Conservation (phyloP, 208 protist species). For the Spongospora subterranea region DNA sequence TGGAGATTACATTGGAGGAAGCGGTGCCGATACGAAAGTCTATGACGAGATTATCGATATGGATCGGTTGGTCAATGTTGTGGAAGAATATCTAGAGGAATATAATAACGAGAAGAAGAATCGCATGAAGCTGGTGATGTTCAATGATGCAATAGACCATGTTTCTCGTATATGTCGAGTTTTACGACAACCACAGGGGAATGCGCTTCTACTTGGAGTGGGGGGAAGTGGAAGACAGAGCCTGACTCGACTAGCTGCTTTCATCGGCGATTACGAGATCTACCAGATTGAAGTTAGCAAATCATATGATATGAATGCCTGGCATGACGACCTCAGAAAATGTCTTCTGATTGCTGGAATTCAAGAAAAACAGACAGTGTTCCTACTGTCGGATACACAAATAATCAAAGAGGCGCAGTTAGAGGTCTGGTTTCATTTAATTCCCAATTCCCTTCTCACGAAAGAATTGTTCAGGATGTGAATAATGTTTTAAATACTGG, state of each 20-base stretch:
- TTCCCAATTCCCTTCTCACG: background rate
- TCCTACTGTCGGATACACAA: slow-evolving; percentile 96
- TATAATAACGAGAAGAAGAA: slow-evolving; percentile 86
- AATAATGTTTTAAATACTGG: slow-evolving; percentile 97
- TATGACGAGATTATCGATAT: slow-evolving; percentile 89
- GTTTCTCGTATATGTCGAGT: slow-evolving; percentile 91
- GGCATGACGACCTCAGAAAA: slow-evolving; percentile 93
- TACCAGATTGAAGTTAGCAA: slow-evolving; percentile 94
- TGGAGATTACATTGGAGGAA: slow-evolving; percentile 86
- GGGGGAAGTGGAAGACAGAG: slow-evolving; percentile 95
- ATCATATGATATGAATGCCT: slow-evolving; percentile 91
- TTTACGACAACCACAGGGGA: slow-evolving; percentile 91
- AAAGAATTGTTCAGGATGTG: slow-evolving; percentile 80
- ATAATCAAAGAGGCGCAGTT: slow-evolving; percentile 95
- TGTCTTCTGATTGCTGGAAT: slow-evolving; percentile 87
- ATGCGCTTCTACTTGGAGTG: slow-evolving; percentile 94
- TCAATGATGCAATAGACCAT: slow-evolving; percentile 94
- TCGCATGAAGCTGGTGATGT: slow-evolving; percentile 93
- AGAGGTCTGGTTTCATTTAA: slow-evolving; percentile 73
- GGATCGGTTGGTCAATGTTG: slow-evolving; percentile 76
- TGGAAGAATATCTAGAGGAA: slow-evolving; percentile 88
- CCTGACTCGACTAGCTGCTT: slow-evolving; percentile 90
- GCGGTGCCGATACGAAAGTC: slow-evolving; percentile 75
- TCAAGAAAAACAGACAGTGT: slow-evolving; percentile 91
- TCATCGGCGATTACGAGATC: slow-evolving; percentile 90